Evolutionary conservation across 1,139 yeast genomes (phyloP).

Genomic region (Yamadazyma aaseri): DNA sequence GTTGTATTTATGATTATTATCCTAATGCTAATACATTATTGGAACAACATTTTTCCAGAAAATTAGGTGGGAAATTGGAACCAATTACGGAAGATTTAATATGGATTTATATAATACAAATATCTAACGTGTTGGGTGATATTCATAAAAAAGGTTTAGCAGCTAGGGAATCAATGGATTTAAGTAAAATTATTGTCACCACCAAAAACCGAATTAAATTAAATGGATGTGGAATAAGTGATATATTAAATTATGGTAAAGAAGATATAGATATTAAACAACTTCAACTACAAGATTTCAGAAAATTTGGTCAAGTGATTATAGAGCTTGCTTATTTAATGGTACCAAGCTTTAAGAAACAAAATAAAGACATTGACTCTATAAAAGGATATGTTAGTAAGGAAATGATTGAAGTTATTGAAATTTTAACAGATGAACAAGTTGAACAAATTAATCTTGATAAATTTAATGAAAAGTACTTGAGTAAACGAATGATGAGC

Average conservation of each 20-base stretch:
- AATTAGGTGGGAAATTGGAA: conserved; percentile 33
- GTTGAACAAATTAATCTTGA: conserved; percentile 13
- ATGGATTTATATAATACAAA: conserved; percentile 77
- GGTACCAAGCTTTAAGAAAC: conserved; percentile 29
- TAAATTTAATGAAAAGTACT: conserved; percentile 31
- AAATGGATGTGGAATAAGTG: conserved; percentile 70
- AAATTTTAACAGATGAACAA: conserved; percentile 11
- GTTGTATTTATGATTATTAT: conserved; percentile 43
- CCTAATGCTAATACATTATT: conserved; percentile 31
- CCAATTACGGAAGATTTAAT: conserved; percentile 61
- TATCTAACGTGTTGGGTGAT: conserved; percentile 61
- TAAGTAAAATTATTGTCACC: conserved; percentile 72
- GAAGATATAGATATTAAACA: conserved; percentile 21
- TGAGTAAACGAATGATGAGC: conserved; percentile 29
- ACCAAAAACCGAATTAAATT: conserved; percentile 68
- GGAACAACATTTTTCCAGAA: conserved; percentile 36
- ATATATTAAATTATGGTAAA: conserved; percentile 53
- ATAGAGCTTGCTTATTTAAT: conserved; percentile 52
- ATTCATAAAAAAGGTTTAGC: conserved; percentile 65
- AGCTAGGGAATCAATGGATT: conserved; percentile 58
- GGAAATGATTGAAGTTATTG: conserved; percentile 21
- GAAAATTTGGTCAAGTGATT: conserved; percentile 56
- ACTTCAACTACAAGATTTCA: conserved; percentile 54
- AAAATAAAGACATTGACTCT: conserved; percentile 17
- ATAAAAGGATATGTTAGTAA: conserved; percentile 18